Evolutionary conservation across 805 yeast genomes (phyloP), one percentile per base, ranked within the genome.

Genomic region (Cyberlindnera euphorbiiphila): DNA sequence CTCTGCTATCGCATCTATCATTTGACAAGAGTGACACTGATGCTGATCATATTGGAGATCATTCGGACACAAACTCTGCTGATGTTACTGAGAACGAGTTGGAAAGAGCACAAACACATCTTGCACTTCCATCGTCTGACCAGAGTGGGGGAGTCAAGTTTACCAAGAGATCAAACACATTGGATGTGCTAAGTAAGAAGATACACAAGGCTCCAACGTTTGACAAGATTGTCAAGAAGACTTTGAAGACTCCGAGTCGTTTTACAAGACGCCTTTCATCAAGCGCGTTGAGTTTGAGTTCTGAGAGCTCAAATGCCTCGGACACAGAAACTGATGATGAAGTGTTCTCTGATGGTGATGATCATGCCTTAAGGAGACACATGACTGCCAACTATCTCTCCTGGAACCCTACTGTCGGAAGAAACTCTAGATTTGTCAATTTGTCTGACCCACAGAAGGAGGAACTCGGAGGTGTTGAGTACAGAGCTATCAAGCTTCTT

Each of bases 401-500:
- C 0, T 88, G 95, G 86, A 74, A 73, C 22, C 97, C 98, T 3
- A 85, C 93, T 0, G 73, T 93, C 24, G 98, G 96, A 9, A 74
- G 97, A 59, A 93, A 93, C 60, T 91, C 98, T 0, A 81, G 89
- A 0, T 93, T 93, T 66, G 83, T 87, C 2, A 83, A 83, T 12
- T 60, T 93, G 29, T 77, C 86, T 3, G 85, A 79, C 25, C 80
- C 73, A 17, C 98, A 93, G 59, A 88, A 86, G 53, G 94, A 85
- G 42, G 99, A 93, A 58, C 64, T 93, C 25, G 99, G 98, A 25
- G 99, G 98, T 34, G 96, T 93, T 12, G 99, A 93, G 56, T 93
- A 93, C 57, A 72, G 97, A 29, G 87, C 99, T 0, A 71, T 85
- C 41, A 87, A 87, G 54, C 64, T 88, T 9, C 64, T 93, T 39